Evolutionary conservation across 768 basidiomycete species (phyloP), one percentile per base, ranked within the genome.

Genomic region (Cystobasidium onofrii): DNA sequence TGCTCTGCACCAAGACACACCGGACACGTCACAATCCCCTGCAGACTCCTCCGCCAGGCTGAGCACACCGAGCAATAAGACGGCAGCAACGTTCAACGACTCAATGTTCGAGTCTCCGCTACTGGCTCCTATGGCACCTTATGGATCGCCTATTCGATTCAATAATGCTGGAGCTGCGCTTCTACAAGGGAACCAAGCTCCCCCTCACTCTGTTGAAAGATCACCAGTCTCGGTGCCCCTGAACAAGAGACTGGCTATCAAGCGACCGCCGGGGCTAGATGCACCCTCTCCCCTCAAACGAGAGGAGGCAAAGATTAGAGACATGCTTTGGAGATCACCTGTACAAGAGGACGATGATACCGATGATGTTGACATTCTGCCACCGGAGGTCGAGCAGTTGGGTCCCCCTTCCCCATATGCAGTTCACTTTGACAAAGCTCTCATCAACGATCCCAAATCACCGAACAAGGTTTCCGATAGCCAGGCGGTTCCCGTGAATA

Each of bases 241-340:
- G 23, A 60, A 27, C 57, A 60, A 60, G 33, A 60, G 57, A 27
- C 25, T 60, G 33, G 20, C 25, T 15, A 60, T 60, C 57, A 60
- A 23, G 23, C 25, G 57, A 27, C 57, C 57, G 4, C 33, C 57
- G 6, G 25, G 17, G 15, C 33, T 60, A 12, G 57, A 60, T 23
- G 25, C 33, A 29, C 29, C 57, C 57, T 60, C 57, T 27, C 57
- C 57, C 2, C 29, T 60, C 17, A 60, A 50, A 34, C 10, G 33
- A 4, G 29, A 60, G 31, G 63, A 46, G n/a, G 43, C 52, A n/a
- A 31, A 46, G 20, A 71, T 71, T 34, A 60, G 55, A 36, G 69
- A 71, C 34, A 71, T 71, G 20, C 55, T 71, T n/a, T 71, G 69
- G 69, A n/a, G 33, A 25, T 34, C 55, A 34, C 55, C 69, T 10